Percentiles rank a stretch among this genome's conserved stretches.
Evolutionary conservation across 129 eudicot genomes (phyloP).

Genomic region (Helianthus tuberosus): DNA sequence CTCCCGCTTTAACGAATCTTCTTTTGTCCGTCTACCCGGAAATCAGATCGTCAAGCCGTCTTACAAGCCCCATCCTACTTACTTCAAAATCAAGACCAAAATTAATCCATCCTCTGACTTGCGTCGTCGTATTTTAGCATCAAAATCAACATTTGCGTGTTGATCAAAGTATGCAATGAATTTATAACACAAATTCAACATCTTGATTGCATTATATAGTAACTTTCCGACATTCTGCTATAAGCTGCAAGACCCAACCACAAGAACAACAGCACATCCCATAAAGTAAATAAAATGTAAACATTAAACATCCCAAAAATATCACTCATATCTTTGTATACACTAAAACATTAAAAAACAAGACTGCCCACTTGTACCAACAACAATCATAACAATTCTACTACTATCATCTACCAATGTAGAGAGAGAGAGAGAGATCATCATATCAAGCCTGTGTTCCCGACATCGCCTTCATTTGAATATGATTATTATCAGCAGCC

Average conservation of each 20-base stretch:
- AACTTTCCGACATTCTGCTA: no score
- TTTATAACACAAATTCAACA: no score
- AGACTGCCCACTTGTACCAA: conserved; percentile 32
- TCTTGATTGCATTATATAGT: no score
- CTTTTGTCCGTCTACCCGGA: no score
- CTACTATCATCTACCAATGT: conserved; percentile 21
- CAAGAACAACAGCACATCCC: conserved; percentile 1
- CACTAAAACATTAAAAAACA: conserved; percentile 30
- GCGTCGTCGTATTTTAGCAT: no score
- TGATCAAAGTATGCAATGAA: no score
- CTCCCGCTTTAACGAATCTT: no score
- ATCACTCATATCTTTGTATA: conserved; percentile 37
- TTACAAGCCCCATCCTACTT: no score
- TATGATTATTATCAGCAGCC: conserved; percentile 55
- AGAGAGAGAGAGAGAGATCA: background rate
- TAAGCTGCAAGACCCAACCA: background rate
- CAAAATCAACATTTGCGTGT: no score
- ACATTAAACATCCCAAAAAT: conserved; percentile 26
- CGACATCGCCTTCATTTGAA: conserved; percentile 79
- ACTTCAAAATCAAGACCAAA: background rate
- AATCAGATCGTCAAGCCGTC: no score
- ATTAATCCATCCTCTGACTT: no score
- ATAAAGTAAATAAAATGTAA: conserved; percentile 21
- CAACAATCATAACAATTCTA: conserved; percentile 21
- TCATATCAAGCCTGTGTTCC: conserved; percentile 75